These are phyloP conservation scores for Solanum chilense DNA, from an alignment of 257 asterid species.

Conservation along the genomic window DNA sequence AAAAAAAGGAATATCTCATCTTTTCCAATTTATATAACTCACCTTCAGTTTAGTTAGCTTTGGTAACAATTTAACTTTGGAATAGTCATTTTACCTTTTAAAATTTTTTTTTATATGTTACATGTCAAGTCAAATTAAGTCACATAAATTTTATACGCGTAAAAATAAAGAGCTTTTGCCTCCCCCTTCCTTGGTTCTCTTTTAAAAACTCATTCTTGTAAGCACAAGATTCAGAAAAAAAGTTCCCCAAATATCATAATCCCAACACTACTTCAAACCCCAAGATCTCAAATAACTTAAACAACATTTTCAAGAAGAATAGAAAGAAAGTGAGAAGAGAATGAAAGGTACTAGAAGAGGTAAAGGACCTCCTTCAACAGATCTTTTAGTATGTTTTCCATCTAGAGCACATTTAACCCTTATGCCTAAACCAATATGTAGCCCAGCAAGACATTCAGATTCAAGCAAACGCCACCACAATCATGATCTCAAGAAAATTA, in stretches of 20 bases:
- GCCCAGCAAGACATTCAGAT: conserved; percentile 59
- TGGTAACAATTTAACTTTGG: background rate
- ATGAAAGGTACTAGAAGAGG: conserved; percentile 56
- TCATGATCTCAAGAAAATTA: conserved; percentile 16
- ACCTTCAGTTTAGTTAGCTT: background rate
- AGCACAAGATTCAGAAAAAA: background rate
- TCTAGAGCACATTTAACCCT: conserved; percentile 66
- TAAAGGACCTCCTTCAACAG: conserved; percentile 69
- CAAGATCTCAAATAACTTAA: conserved; percentile 7
- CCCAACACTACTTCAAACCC: background rate
- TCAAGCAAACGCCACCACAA: conserved; percentile 23
- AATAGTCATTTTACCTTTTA: background rate
- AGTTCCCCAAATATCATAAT: background rate
- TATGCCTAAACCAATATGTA: conserved; percentile 75
- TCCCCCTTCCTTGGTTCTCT: background rate
- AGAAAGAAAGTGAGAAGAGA: background rate
- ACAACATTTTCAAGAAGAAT: background rate
- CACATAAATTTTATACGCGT: background rate
- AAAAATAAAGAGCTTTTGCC: conserved; percentile 11
- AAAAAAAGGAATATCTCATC: too few species aligned
- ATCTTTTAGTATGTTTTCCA: conserved; percentile 79
- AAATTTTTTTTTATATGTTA: too few species aligned
- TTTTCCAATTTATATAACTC: background rate
- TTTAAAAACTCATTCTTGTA: conserved; percentile 6
- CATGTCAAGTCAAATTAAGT: fast-evolving